Conservation (phyloP, 768 basidiomycete genomes). For the Phallus indusiatus region DNA sequence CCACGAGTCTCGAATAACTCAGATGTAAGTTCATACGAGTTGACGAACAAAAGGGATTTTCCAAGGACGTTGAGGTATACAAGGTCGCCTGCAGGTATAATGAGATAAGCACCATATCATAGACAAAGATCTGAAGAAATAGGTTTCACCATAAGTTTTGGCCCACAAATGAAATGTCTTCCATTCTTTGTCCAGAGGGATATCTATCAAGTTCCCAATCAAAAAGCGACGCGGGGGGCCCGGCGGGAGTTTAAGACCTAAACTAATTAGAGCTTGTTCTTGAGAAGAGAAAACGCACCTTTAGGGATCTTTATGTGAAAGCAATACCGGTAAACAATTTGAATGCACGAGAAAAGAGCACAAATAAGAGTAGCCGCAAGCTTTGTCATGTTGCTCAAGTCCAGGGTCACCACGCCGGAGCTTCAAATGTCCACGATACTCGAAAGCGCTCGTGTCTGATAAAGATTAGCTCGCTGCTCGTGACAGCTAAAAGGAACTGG, state of each 20-base stretch:
- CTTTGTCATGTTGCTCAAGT: no score
- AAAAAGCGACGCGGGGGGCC: background rate
- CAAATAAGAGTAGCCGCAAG: background rate
- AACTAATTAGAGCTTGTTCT: background rate
- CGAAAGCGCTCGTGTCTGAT: no score
- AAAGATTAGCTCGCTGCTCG: no score
- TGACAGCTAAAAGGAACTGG: no score
- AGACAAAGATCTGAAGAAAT: no score
- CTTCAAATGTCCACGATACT: no score
- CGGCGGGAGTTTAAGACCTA: background rate
- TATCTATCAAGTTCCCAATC: background rate
- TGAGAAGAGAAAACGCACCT: background rate
- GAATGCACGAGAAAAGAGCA: background rate
- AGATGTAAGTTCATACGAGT: slow-evolving; percentile 44
- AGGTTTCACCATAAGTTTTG: background rate
- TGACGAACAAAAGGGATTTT: slow-evolving; percentile 59
- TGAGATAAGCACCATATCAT: background rate
- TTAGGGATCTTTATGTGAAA: background rate
- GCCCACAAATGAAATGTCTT: background rate
- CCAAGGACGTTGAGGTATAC: slow-evolving; percentile 59
- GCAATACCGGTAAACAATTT: background rate
- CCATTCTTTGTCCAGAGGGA: background rate
- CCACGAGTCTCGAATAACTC: slow-evolving; percentile 67
- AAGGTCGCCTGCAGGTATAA: slow-evolving; percentile 58
- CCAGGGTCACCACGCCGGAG: no score